Base-by-base conservation (phyloP, 257 asterid genomes). In the Capsicum pubescens region DNA sequence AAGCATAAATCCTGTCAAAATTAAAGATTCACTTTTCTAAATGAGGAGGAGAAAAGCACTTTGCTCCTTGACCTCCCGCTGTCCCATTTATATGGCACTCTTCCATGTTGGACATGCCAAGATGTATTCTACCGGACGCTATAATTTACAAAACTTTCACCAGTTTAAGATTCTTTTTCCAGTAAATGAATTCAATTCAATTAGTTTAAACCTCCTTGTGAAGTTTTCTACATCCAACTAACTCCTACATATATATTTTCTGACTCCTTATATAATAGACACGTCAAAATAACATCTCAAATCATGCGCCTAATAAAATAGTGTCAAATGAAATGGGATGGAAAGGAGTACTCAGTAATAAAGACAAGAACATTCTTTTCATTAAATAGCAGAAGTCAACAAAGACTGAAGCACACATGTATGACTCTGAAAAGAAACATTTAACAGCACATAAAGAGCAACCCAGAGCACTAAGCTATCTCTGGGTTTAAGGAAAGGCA, bases 241-340 rank as follows among this genome's bases (percentile, higher is more conserved):
- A 52, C 17, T 50, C 7, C 61, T 52, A 74, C 61, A 50, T 8
- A 54, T 26, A 26, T 54, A 26, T 54, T 71, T n/a, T 52, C 26
- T 54, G 52, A 15, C 57, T 71, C 64, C 48, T 21, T 26, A 26
- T 77, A 17, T 52, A 32, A 52, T 54, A 77, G 46, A 77, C 81
- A 54, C 26, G 9, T 54, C 26, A 6, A 77, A 76, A 15, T 32
- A 77, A 77, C 63, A 54, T 32, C 64, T 26, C 48, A 77, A 13
- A 77, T 26, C 26, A 26, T 77, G 50, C 8, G n/a, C 64, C 81
- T 17, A 54, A 35, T 21, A 32, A 76, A 52, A 1, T 76, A 76
- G 48, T 76, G 81, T 76, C 81, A 26, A 16, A 76, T 54, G 26
- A 52, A 77, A 77, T 77, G 64, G 64, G 81, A 77, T 54, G 64